Base-by-base conservation (phyloP, 148 eudicot species). In the Salicornia ramosissima region DNA sequence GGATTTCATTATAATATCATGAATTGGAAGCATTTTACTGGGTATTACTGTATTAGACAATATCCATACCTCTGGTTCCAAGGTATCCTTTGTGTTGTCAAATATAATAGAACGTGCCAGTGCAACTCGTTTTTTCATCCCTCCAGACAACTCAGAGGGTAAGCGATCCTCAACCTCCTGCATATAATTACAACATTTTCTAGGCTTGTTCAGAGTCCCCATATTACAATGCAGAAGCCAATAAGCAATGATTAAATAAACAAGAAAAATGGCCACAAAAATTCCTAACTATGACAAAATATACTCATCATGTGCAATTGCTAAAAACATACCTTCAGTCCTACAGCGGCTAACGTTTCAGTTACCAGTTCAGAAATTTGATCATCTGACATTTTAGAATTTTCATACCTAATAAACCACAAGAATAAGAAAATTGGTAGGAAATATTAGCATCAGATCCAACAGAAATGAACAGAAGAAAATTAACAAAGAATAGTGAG, bases 111-210 rank as follows among this genome's bases (percentile, higher is more conserved):
- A 90, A 28, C 97, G 94, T 30, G 97, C 97, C 45, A 92, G 61
- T 33, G 96, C 97, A 78, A 92, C 96, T 71, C 97, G 84, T 77
- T 92, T 92, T 76, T 90, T 92, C 97, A 92, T 92, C 64, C 97
- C 97, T 30, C 97, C 97, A 40, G 97, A 92, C 78, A 92, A 81
- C 81, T 92, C 96, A 22, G 97, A 92, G 58, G 96, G 97, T 58
- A 88, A 71, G 47, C 93, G 84, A 50, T 90, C 90, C 76, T 92
- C 97, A 73, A 90, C 96, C 55, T 74, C 96, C 97, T 89, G 78
- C 75, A 83, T 51, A 76, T 56, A 73, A 45, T 62, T 36, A 61
- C 54, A 67, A 47, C 31, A 65, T 71, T 24, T 24, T 59, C 61
- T n/a, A 28, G 61, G 56, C 42, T 22, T 26, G 21, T 39, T 65